Base-by-base conservation (phyloP, 495 filamentous ascomycete genomes). In the Neurospora sp. region DNA sequence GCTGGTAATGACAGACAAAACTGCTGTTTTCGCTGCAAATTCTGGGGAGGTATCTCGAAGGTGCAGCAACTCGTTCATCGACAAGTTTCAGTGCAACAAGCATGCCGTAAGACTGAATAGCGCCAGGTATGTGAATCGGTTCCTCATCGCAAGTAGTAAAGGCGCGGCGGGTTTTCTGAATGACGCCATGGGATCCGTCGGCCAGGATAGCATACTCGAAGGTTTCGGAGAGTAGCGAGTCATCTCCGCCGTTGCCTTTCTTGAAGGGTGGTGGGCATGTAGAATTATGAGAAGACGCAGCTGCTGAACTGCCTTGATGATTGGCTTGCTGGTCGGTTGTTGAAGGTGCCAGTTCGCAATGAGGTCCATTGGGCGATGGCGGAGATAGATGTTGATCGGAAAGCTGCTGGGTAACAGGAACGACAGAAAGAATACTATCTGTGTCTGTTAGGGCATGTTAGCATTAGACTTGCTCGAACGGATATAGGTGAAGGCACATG, bases 141-240 rank as follows among this genome's bases (percentile, higher is more conserved):
- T 78, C 76, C 39, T 78, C 76, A 40, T 78, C 73, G 70, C 76
- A 78, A 1, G 71, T 71, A 9, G 76, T 76, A 37, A 76, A 76
- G 4, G 71, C 68, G 4, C 72, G 53, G 4, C 75, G 76, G 2
- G 76, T 73, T 45, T 75, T 73, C 6, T 75, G 75, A 37, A 78
- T 40, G 14, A 78, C 76, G 3, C 73, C 76, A 44, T 78, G 73
- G 8, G 69, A 73, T 20, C 73, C 75, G 47, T 76, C 76, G 39
- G 68, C 70, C 39, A 73, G 27, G 31, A 75, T 18, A 18, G 75
- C 75, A 53, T 76, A 76, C 16, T 78, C 75, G 40, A 74, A 78
- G 31, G 22, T 73, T 41, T 76, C 69, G 12, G 76, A 38, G 31
- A 76, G 27, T 69, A 72, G 27, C 4, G 69, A 59, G 35, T 73